phyloP scores from a whole-genome alignment of 148 eudicot genomes.

The Diospyros kaki region DNA sequence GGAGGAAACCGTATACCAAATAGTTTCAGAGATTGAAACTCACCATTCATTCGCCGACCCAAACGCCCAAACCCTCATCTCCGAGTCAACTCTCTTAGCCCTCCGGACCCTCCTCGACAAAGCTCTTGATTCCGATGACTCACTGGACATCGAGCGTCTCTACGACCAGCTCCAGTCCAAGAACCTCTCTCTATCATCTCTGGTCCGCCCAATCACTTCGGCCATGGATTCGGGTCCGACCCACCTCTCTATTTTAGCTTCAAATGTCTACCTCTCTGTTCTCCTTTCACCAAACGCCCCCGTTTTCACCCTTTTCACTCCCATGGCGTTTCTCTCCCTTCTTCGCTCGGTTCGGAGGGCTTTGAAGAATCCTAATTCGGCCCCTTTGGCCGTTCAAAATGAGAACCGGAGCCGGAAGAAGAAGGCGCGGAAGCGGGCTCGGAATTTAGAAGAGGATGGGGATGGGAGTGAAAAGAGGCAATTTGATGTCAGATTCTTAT shows the following conservation, averaged over 20 bases:
- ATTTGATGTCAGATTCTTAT: constrained; percentile 54
- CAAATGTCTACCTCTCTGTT: constrained; percentile 58
- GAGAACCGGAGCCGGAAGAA: constrained; percentile 25
- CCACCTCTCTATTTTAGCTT: constrained; percentile 47
- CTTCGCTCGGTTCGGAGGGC: constrained; percentile 57
- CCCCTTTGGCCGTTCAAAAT: constrained; percentile 8
- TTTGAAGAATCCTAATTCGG: constrained; percentile 35
- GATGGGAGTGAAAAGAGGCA: constrained; percentile 28
- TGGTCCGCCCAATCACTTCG: constrained; percentile 43
- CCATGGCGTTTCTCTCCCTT: constrained; percentile 69
- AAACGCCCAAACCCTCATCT: constrained; percentile 30
- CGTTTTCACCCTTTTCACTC: constrained; percentile 71
- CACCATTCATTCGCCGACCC: constrained; percentile 13
- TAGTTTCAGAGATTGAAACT: constrained; percentile 36
- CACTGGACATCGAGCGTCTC: constrained; percentile 32
- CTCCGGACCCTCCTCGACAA: constrained; percentile 55
- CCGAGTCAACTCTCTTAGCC: constrained; percentile 42
- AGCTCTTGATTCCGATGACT: constrained; percentile 19
- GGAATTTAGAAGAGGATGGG: constrained; percentile 18
- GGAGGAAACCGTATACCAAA: constrained; percentile 41
- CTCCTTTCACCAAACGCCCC: constrained; percentile 67
- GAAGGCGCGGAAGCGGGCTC: constrained; percentile 23
- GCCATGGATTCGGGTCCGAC: constrained; percentile 58
- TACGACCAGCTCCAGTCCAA: constrained; percentile 46
- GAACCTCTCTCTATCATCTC: constrained; percentile 36